Base-by-base conservation (phyloP, 2,329 filamentous ascomycete genomes). In the Kalmusia sp. region DNA sequence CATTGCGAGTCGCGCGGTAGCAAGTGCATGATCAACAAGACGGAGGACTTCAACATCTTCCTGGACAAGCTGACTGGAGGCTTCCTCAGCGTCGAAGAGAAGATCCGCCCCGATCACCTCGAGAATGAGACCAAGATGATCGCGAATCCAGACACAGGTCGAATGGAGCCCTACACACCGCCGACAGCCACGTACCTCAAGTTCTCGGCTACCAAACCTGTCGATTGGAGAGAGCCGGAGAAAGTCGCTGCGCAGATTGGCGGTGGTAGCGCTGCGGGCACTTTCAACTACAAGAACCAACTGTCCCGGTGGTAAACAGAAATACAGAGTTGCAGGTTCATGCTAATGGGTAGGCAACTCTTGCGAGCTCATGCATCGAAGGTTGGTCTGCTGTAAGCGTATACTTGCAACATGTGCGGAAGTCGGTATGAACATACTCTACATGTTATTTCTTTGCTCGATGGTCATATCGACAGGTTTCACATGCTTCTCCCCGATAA, bases 1-100 rank as follows among this genome's bases (percentile, higher is more conserved):
- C 78, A 80, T 61, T 76, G 72, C 57, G 77, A 80, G 62, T 60
- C 65, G 5, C 58, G 61, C 1, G 64, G 61, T 6, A 58, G 63
- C 12, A 65, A 63, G 6, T 74, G 70, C 47, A 62, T 62, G 3
- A 68, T 79, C 56, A 70, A 70, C 56, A 67, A 74, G 47, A 67
- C 69, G 1, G 63, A 67, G 1, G 56, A 74, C 38, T 79, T 67
- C 52, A 60, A 52, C 27, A 60, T 67, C 39, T 72, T 69, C 44
- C 62, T 79, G 19, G 71, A 76, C 50, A 67, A 69, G n/a, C 54
- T 77, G 21, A 76, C 75, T 1, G 77, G 77, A 1, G 77, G 77
- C 8, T 79, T 79, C 56, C 57, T 76, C 5, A 59, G 59, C 4
- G 72, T 72, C 5, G 35, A 62, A 8, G 67, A 73, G 53, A 62